Percentiles rank a stretch among this genome's conserved stretches.
Evolutionary conservation across 1,139 yeast genomes (phyloP).

Genomic region (Arxiozyma heterogenica): DNA sequence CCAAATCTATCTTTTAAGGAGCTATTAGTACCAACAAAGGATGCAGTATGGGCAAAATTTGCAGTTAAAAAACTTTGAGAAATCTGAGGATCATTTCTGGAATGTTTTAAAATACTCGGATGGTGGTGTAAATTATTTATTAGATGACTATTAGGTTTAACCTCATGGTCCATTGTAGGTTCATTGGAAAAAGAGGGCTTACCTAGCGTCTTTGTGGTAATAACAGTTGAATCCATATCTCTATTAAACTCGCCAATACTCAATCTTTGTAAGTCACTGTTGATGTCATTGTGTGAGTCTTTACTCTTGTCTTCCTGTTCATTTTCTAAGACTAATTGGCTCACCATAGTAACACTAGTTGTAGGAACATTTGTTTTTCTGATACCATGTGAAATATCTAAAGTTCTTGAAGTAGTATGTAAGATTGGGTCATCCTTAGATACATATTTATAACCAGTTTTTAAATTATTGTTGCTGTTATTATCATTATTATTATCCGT

Average conservation of each 20-base stretch:
- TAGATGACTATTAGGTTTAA: neutral
- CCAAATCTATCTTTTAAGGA: conserved; percentile 17
- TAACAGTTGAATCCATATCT: neutral
- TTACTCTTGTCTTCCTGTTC: conserved; percentile 1
- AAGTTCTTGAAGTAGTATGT: conserved; percentile 11
- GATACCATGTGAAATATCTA: conserved; percentile 9
- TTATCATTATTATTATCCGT: neutral
- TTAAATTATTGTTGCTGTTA: neutral
- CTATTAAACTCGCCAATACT: neutral
- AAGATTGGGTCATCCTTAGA: conserved; percentile 9
- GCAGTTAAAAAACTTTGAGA: conserved; percentile 28
- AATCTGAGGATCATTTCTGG: conserved; percentile 8
- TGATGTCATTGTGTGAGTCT: neutral
- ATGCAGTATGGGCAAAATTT: conserved; percentile 31
- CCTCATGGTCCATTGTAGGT: conserved; percentile 11
- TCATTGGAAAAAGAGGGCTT: neutral
- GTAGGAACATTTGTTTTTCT: conserved; percentile 12
- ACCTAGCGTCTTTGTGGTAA: neutral
- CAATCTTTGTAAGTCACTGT: neutral
- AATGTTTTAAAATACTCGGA: neutral
- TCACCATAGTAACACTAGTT: conserved; percentile 24
- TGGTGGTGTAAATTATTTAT: neutral
- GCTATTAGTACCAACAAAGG: conserved; percentile 18
- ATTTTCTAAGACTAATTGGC: conserved; percentile 21
- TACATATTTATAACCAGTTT: conserved; percentile 1